Evolutionary conservation across 2,329 filamentous ascomycete species (phyloP).

Genomic region (Aureobasidium lini): DNA sequence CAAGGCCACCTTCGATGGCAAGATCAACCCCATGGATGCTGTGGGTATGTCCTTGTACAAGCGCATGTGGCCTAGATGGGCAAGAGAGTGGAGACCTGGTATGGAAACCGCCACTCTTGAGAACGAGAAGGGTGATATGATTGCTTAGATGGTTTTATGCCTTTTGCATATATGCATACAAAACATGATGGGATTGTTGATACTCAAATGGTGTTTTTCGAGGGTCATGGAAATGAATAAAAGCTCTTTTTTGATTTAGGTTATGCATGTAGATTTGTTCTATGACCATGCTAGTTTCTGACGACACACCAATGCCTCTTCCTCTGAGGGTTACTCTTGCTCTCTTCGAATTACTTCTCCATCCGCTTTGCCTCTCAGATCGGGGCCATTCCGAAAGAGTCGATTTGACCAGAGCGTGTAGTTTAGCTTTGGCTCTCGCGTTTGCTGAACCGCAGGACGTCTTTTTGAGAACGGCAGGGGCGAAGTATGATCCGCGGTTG

Average conservation of each 20-base stretch:
- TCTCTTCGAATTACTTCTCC: too few relatives aligned
- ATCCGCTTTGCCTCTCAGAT: too few relatives aligned
- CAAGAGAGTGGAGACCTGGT: slow-evolving; percentile 38
- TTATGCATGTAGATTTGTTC: background rate
- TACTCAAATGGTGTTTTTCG: background rate
- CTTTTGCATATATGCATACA: background rate
- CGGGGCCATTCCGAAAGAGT: too few relatives aligned
- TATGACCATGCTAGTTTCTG: background rate
- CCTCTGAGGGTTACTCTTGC: too few relatives aligned
- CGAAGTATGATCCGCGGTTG: too few relatives aligned
- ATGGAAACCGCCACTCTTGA: slow-evolving; percentile 5
- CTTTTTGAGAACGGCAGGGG: too few relatives aligned
- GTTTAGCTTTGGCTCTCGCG: too few relatives aligned
- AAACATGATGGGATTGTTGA: background rate
- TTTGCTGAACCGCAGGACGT: too few relatives aligned
- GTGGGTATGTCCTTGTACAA: slow-evolving; percentile 69
- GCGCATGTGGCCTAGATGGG: slow-evolving; percentile 57
- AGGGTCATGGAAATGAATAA: background rate
- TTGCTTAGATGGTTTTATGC: background rate
- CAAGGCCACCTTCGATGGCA: slow-evolving; percentile 95
- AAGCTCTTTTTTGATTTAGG: background rate
- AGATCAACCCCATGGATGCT: slow-evolving; percentile 91
- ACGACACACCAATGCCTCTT: background rate
- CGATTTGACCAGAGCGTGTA: too few relatives aligned
- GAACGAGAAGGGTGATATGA: slow-evolving; percentile 11